Conservation (phyloP, 2,329 filamentous ascomycete species). For the Verticillium nonalfalfae region DNA sequence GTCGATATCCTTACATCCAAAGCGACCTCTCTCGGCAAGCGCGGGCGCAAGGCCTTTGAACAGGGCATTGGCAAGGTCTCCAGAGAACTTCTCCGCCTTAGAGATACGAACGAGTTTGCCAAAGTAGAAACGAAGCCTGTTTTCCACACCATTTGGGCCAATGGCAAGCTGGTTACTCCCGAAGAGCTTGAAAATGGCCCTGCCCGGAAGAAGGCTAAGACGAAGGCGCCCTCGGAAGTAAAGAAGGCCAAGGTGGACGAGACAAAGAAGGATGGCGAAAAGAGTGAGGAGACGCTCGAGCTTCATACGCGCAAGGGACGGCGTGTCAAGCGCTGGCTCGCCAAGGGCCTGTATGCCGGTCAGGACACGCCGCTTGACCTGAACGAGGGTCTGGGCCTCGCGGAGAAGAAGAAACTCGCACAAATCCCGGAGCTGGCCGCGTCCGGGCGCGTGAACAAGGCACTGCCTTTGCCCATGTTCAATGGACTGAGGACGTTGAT, state of each 20-base stretch:
- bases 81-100: slow-evolving; percentile 53
- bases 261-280: slow-evolving; percentile 17
- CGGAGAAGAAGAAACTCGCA: slow-evolving; percentile 45
- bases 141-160: slow-evolving; percentile 55
- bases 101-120: slow-evolving; percentile 57
- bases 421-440: slow-evolving; percentile 39
- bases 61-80: slow-evolving; percentile 39
- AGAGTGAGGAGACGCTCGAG: slow-evolving; percentile 30
- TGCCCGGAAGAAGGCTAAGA: slow-evolving; percentile 23
- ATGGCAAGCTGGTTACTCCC: slow-evolving; percentile 53
- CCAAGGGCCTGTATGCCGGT: slow-evolving; percentile 81
- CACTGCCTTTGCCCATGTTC: slow-evolving; percentile 73
- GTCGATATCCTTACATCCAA: slow-evolving; percentile 37
- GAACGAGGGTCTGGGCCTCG: slow-evolving; percentile 38
- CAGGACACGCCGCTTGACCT: slow-evolving; percentile 54
- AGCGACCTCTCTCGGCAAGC: slow-evolving; percentile 53
- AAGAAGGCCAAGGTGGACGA: slow-evolving; percentile 8
- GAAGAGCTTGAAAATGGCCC: slow-evolving; percentile 31
- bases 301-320: slow-evolving; percentile 28
- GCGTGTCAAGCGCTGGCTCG: slow-evolving; percentile 68
- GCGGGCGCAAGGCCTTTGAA: slow-evolving; percentile 47
- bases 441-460: slow-evolving; percentile 43
- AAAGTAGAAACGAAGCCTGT: slow-evolving; percentile 54
- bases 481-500: slow-evolving; percentile 66
- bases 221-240: not conserved